Conservation (phyloP, 2,329 filamentous ascomycete species). For the Penicillium olsonii region DNA sequence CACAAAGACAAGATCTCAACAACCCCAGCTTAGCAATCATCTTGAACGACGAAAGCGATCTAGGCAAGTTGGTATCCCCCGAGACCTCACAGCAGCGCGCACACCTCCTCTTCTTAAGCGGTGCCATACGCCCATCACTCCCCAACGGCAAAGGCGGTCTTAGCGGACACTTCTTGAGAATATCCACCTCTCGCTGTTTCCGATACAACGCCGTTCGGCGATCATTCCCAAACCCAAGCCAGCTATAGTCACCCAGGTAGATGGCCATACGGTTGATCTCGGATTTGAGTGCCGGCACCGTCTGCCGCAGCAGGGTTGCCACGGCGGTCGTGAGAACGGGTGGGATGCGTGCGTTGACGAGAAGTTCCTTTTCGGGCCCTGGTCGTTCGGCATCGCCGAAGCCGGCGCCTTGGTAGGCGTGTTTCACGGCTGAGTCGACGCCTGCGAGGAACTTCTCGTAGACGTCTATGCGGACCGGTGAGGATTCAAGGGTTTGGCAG, state of each 20-base stretch:
- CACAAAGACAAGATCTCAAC: slow-evolving; percentile 42
- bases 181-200: slow-evolving; percentile 60
- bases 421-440: slow-evolving; percentile 65
- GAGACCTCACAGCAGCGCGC: slow-evolving; percentile 67
- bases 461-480: slow-evolving; percentile 60
- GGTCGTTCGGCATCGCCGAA: slow-evolving; percentile 49
- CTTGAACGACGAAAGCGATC: slow-evolving; percentile 37
- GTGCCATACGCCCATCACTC: slow-evolving; percentile 7
- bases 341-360: slow-evolving; percentile 55
- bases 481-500: slow-evolving; percentile 53
- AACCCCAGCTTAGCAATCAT: slow-evolving; percentile 41
- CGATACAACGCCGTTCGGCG: slow-evolving; percentile 60
- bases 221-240: slow-evolving; percentile 67
- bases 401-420: slow-evolving; percentile 54
- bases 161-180: slow-evolving; percentile 53
- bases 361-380: slow-evolving; percentile 54
- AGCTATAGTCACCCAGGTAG: slow-evolving; percentile 70
- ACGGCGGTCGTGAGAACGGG: slow-evolving; percentile 53
- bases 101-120: slow-evolving; percentile 48
- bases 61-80: slow-evolving; percentile 56
- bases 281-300: slow-evolving; percentile 58
- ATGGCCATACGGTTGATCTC: slow-evolving; percentile 67
- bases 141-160: slow-evolving; percentile 17
- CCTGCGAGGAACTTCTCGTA: slow-evolving; percentile 66
- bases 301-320: slow-evolving; percentile 49